These are phyloP conservation scores for Trichoderma gracile DNA, from an alignment of 2,329 filamentous ascomycete species.

Conservation along the genomic window DNA sequence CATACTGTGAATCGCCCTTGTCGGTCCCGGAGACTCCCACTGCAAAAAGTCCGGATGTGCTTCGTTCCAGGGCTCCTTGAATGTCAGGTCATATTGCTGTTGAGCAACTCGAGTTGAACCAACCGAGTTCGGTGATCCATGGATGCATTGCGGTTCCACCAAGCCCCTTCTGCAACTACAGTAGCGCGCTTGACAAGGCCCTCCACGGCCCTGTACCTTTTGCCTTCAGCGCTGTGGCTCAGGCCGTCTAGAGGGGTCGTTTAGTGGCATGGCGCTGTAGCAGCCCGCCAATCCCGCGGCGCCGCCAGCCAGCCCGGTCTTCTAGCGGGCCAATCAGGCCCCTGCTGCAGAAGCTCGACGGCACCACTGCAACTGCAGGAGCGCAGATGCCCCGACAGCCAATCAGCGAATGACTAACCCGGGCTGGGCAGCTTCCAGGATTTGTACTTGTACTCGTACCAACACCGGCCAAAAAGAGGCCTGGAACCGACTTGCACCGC, in stretches of 20 bases:
- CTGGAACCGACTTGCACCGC: background rate
- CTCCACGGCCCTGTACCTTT: background rate
- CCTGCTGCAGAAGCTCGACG: slow-evolving; percentile 17
- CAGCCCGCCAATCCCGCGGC: slow-evolving; percentile 16
- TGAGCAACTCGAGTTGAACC: too few species aligned
- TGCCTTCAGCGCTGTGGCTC: slow-evolving; percentile 14
- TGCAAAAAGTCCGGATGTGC: too few species aligned
- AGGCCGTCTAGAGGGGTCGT: background rate
- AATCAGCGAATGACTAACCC: slow-evolving; percentile 10
- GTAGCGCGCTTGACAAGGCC: too few species aligned
- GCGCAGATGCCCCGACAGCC: background rate
- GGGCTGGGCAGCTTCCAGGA: slow-evolving; percentile 21
- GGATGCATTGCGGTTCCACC: too few species aligned
- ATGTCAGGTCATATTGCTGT: too few species aligned
- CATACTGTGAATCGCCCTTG: too few species aligned
- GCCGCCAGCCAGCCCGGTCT: slow-evolving; percentile 16
- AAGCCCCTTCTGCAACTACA: too few species aligned
- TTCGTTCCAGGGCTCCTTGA: too few species aligned
- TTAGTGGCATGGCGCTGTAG: slow-evolving; percentile 7
- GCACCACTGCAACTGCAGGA: slow-evolving; percentile 10
- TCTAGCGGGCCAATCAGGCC: slow-evolving; percentile 16
- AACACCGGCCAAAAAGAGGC: background rate
- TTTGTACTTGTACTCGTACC: slow-evolving; percentile 3
- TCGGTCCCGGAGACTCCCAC: too few species aligned
- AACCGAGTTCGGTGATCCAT: too few species aligned